Percentiles rank a stretch among this genome's conserved stretches.
Evolutionary conservation across 768 basidiomycete genomes (phyloP).

Genomic region (Leucocoprinus sp.): DNA sequence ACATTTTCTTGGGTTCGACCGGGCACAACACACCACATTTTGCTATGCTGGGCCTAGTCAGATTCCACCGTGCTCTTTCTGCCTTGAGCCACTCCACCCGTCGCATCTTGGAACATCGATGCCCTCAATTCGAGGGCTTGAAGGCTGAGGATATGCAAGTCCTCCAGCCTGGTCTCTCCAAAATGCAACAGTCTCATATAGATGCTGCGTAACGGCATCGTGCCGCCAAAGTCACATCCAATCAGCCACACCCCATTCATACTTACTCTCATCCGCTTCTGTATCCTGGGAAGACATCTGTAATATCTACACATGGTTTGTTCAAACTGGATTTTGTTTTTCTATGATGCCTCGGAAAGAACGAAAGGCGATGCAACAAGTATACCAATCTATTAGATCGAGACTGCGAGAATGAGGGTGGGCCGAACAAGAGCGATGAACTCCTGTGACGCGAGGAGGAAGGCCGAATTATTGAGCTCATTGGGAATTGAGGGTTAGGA

Average conservation of each 20-base stretch:
- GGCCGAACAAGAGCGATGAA: conserved; percentile 79
- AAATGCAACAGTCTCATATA: conserved; percentile 94
- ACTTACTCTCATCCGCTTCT: conserved; percentile 49
- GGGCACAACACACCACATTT: too few species aligned
- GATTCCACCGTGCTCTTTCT: too few species aligned
- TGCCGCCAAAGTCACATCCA: conserved; percentile 96
- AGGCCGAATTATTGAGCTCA: conserved; percentile 41
- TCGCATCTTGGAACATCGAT: too few species aligned
- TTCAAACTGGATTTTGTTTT: conserved; percentile 41
- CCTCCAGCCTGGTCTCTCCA: too few species aligned
- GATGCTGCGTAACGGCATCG: conserved; percentile 96
- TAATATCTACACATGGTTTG: conserved; percentile 62
- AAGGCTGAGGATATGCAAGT: too few species aligned
- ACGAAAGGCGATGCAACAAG: conserved; percentile 64
- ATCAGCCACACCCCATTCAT: conserved; percentile 85
- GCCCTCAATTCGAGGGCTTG: too few species aligned
- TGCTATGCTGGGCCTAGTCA: too few species aligned
- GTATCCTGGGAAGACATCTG: conserved; percentile 70
- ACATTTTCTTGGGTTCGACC: too few species aligned
- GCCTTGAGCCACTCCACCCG: too few species aligned
- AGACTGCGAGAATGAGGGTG: conserved; percentile 54
- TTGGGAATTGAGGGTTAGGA: conserved; percentile 30
- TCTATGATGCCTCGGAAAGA: conserved; percentile 54
- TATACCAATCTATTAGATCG: conserved; percentile 75
- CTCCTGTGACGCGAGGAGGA: conserved; percentile 53